These are phyloP conservation scores for Sarocladium oryzae DNA, from an alignment of 2,329 filamentous ascomycete species.

Conservation along the genomic window DNA sequence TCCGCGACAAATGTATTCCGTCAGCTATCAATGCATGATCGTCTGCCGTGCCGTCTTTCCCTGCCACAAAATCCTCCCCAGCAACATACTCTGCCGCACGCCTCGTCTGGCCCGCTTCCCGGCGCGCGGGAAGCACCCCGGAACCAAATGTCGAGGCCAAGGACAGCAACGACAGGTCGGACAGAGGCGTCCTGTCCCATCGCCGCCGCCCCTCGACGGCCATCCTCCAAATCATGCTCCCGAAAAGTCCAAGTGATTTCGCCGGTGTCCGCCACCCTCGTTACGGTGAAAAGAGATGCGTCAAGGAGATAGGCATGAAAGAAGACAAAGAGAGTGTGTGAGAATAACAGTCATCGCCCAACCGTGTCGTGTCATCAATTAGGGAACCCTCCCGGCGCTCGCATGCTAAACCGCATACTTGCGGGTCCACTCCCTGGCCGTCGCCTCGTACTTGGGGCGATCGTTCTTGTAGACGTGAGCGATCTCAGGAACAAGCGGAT, in stretches of 20 bases:
- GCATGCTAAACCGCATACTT: conserved; percentile 84
- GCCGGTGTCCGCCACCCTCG: conserved; percentile 8
- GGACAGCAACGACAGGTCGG: neutral
- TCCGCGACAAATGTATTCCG: conserved; percentile 9
- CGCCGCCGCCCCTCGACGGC: neutral
- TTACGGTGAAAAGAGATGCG: conserved; percentile 4
- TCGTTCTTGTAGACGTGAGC: conserved; percentile 99
- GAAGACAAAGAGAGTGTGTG: conserved; percentile 4
- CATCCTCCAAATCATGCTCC: conserved; percentile 8
- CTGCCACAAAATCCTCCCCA: conserved; percentile 57
- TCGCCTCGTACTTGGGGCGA: conserved; percentile 89
- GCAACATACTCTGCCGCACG: conserved; percentile 33
- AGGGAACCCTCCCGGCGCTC: conserved; percentile 8
- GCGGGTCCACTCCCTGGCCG: conserved; percentile 94
- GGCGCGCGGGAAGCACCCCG: neutral
- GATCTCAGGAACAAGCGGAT: conserved; percentile 97
- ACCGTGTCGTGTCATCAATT: conserved; percentile 10
- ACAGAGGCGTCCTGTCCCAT: neutral
- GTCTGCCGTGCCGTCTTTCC: conserved; percentile 5
- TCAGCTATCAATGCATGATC: conserved; percentile 9
- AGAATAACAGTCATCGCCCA: conserved; percentile 9
- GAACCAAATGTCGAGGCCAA: conserved; percentile 1
- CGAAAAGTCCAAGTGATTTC: conserved; percentile 8
- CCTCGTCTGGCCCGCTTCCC: neutral
- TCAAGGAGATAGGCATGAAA: conserved; percentile 8